Percentiles rank a stretch among this genome's conserved stretches.
Conservation (phyloP, 2,329 filamentous ascomycete genomes). For the Sclerotinia sclerotiorum region DNA sequence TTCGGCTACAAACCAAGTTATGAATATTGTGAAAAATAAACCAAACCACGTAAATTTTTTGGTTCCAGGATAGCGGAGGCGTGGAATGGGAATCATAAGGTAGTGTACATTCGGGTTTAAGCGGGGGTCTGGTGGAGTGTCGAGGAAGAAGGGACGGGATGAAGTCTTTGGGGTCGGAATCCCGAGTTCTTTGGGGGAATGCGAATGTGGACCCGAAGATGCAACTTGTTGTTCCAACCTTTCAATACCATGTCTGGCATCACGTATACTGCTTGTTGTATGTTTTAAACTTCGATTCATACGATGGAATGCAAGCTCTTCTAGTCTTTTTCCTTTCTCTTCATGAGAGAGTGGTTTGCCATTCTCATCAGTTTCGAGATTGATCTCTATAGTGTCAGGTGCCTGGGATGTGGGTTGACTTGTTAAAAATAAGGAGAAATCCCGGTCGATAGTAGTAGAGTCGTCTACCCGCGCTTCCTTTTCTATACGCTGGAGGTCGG, state of each 20-base stretch:
- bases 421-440: constrained; percentile 15
- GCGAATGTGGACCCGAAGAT: constrained; percentile 34
- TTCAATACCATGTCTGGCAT: constrained; percentile 58
- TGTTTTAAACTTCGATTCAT: constrained; percentile 55
- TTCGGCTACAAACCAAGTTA: constrained; percentile 57
- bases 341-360: constrained; percentile 31
- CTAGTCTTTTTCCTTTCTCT: constrained; percentile 39
- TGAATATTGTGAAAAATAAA: constrained; percentile 42
- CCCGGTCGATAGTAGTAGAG: constrained; percentile 33
- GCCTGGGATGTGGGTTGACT: constrained; percentile 15
- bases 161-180: not conserved
- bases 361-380: constrained; percentile 31
- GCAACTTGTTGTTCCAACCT: constrained; percentile 54
- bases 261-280: constrained; percentile 53
- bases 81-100: constrained; percentile 33
- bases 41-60: constrained; percentile 37
- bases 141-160: constrained; percentile 12
- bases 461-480: constrained; percentile 38
- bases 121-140: not conserved
- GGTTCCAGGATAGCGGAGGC: constrained; percentile 27
- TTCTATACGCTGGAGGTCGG: constrained; percentile 36
- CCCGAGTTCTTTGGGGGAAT: constrained; percentile 7
- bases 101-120: constrained; percentile 23
- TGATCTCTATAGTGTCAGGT: constrained; percentile 8
- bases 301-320: constrained; percentile 49